phyloP scores from a whole-genome alignment of 495 filamentous ascomycete species.

The Aspergillus baeticus region DNA sequence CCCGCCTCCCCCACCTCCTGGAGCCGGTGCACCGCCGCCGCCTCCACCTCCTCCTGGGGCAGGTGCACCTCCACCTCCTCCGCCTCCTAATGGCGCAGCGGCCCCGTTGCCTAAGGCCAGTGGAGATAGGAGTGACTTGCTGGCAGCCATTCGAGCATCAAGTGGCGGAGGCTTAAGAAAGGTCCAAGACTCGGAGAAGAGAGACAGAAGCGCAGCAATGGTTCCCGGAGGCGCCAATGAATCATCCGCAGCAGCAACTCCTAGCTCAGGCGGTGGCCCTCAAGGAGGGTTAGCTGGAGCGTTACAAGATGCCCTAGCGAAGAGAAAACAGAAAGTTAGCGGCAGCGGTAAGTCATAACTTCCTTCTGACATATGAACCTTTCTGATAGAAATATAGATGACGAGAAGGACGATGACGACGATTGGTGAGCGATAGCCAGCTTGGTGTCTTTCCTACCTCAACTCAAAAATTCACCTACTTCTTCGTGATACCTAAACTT shows the following conservation, averaged over 20 bases:
- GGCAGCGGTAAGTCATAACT: constrained; percentile 73
- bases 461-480: constrained; percentile 10
- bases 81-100: constrained; percentile 63
- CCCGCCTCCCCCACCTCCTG: constrained; percentile 29
- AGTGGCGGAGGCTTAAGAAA: constrained; percentile 75
- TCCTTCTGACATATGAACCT: background rate
- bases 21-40: constrained; percentile 31
- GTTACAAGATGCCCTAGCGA: constrained; percentile 70
- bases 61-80: constrained; percentile 66
- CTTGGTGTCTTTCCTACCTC: constrained; percentile 13
- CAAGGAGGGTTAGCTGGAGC: constrained; percentile 76
- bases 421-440: constrained; percentile 57
- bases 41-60: constrained; percentile 48
- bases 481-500: constrained; percentile 21
- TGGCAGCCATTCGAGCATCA: constrained; percentile 79
- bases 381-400: constrained; percentile 53
- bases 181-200: constrained; percentile 72
- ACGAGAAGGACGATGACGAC: constrained; percentile 75
- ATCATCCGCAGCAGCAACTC: constrained; percentile 42
- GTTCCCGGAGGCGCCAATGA: constrained; percentile 59
- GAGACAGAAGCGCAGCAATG: constrained; percentile 72
- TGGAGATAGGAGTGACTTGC: constrained; percentile 60
- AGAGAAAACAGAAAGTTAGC: constrained; percentile 86
- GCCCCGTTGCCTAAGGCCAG: constrained; percentile 52
- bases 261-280: constrained; percentile 52